Evolutionary conservation across 805 yeast genomes (phyloP).

Genomic region (Schwanniomyces vanrijiae): DNA sequence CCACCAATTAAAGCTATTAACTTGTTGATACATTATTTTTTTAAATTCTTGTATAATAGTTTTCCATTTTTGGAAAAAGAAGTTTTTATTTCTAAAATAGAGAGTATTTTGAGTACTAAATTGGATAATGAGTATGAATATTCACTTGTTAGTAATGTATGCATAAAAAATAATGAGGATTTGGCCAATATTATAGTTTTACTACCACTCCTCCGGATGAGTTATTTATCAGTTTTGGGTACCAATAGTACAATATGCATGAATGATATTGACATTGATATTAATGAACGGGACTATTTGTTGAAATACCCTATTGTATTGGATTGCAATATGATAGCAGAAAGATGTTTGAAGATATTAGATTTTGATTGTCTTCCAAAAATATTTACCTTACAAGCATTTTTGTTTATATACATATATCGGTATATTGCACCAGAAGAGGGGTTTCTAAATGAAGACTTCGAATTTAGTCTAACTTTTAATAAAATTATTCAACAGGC

Average conservation of each 20-base stretch:
- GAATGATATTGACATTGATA: background rate
- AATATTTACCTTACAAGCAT: conserved; percentile 53
- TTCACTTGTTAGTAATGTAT: background rate
- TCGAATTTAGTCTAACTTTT: background rate
- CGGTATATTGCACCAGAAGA: conserved; percentile 19
- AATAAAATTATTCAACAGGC: conserved; percentile 41
- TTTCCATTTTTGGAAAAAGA: conserved; percentile 3
- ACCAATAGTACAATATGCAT: conserved; percentile 7
- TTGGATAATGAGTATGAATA: background rate
- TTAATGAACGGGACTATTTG: background rate
- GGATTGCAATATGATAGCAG: conserved; percentile 10
- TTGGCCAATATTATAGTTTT: conserved; percentile 22
- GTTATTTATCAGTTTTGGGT: conserved; percentile 20
- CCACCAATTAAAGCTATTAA: background rate
- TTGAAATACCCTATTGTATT: conserved; percentile 2
- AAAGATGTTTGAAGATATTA: conserved; percentile 46
- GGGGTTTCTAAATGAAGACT: background rate
- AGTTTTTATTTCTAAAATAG: background rate
- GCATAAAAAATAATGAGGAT: conserved; percentile 19
- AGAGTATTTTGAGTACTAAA: background rate
- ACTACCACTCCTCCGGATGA: conserved; percentile 23
- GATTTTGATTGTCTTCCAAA: conserved; percentile 17
- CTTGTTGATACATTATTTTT: conserved; percentile 1
- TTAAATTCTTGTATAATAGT: background rate
- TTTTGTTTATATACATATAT: conserved; percentile 56